phyloP scores from a whole-genome alignment of 306 rosid genomes.

The Oemleria cerasiformis region DNA sequence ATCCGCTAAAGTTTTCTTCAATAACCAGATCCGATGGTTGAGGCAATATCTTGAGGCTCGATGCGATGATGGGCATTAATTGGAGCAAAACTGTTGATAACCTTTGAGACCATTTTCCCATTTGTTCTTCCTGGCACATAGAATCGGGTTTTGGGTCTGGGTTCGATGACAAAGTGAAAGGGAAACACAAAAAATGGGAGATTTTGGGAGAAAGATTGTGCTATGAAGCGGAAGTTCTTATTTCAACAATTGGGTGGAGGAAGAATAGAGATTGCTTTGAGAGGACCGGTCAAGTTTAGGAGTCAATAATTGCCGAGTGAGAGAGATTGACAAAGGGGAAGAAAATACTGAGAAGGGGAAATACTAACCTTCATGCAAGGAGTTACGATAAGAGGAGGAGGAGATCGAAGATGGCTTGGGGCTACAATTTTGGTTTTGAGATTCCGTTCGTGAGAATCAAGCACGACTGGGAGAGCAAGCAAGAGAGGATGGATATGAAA shows the following conservation, averaged over 20 bases:
- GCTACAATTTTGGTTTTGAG: too few relatives aligned
- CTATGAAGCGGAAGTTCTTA: not conserved
- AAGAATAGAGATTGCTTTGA: not conserved
- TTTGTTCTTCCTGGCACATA: conserved; percentile 22
- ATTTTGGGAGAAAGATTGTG: not conserved
- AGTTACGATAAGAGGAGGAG: too few relatives aligned
- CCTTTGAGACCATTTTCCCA: conserved; percentile 11
- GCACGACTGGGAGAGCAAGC: too few relatives aligned
- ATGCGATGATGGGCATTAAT: conserved; percentile 18
- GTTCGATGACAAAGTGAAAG: not conserved
- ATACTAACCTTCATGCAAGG: too few relatives aligned
- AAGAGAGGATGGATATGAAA: too few relatives aligned
- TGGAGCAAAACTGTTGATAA: conserved; percentile 9
- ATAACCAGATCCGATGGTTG: conserved; percentile 24
- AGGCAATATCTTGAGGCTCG: conserved; percentile 28
- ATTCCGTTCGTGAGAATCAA: too few relatives aligned
- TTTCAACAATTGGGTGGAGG: conserved; percentile 2
- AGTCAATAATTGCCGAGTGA: too few relatives aligned
- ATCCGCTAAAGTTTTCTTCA: conserved; percentile 27
- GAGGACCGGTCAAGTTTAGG: conserved; percentile 11
- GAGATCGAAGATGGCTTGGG: too few relatives aligned
- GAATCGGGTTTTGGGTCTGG: conserved; percentile 1
- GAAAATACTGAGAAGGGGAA: too few relatives aligned
- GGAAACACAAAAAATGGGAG: not conserved
- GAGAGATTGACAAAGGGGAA: too few relatives aligned